Evolutionary conservation across 805 yeast genomes (phyloP).

Genomic region (Kuraishia ogatae): DNA sequence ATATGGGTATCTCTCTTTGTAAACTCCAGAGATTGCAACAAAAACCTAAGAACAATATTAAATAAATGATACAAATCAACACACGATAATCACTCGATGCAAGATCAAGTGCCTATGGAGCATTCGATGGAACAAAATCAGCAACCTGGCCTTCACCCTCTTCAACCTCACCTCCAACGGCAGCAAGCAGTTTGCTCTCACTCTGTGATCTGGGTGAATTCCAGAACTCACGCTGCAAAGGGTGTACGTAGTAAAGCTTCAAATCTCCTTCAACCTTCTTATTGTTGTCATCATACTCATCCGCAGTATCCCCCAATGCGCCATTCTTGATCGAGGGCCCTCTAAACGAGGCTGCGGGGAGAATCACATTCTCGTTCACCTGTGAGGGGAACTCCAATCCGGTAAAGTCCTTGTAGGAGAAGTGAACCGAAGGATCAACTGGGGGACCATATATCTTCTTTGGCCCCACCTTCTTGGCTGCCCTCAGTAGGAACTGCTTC

Average conservation of each 20-base stretch:
- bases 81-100: not conserved
- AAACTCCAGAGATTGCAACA: too few species aligned
- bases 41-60: too few species aligned
- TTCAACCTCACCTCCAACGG: not conserved
- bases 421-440: not conserved
- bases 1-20: too few species aligned
- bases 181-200: not conserved
- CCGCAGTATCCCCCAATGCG: slow-evolving; percentile 24
- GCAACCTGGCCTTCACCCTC: not conserved
- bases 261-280: not conserved
- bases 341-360: slow-evolving; percentile 22
- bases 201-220: not conserved
- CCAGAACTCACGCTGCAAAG: slow-evolving; percentile 1
- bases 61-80: not conserved
- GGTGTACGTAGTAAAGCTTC: slow-evolving; percentile 1
- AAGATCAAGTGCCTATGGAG: too few species aligned
- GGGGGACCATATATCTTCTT: slow-evolving; percentile 6
- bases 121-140: not conserved
- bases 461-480: slow-evolving; percentile 9
- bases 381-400: not conserved
- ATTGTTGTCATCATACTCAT: not conserved
- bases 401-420: slow-evolving; percentile 1
- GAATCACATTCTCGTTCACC: slow-evolving; percentile 6
- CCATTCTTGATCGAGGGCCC: slow-evolving; percentile 27
- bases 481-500: slow-evolving; percentile 3